Evolutionary conservation across 139 green algal genomes (phyloP), one percentile per base, ranked within the genome.

Genomic region (Chlamydomonas eustigma): DNA sequence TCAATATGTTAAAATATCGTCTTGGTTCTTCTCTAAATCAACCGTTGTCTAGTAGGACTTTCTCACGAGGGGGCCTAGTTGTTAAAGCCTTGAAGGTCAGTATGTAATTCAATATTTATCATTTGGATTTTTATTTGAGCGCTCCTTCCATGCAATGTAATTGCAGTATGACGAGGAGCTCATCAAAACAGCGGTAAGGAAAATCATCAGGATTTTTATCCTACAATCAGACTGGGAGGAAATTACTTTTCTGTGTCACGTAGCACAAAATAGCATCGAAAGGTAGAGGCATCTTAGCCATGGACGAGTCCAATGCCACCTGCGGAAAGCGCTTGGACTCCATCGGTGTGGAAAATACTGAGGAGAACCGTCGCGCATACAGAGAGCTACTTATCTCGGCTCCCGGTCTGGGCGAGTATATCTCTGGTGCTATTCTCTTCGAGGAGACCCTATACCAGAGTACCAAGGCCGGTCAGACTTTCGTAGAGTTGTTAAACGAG

Each of bases 221-320:
- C 18, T 28, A 58, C 18, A 12, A 58, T 58, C 18, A 58, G 18
- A 58, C 44, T 58, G 12, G 44, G 44, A 28, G 12, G 12, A 58
- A 28, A 18, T 58, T 58, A 18, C 12, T 58, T 58, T 58, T 58
- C 18, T 18, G 12, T 58, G 44, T 58, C 28, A 3, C 71, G 80
- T 85, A 95, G 91, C 85, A 92, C 39, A 91, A 82, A 70, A 95
- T 98, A 67, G 90, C 94, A 76, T 87, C 84, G 51, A 73, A 84
- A 12, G 95, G 95, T 78, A 90, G 88, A 50, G 95, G 95, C 78
- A 97, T 99, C 73, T 86, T 99, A 73, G 96, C 94, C 67, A 97
- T 97, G 92, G 96, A 99, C 76, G 96, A 99, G 93, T 99, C 96
- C 83, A 99, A 99, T 87, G 96, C 91, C 82, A 99, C 96, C 78